These are phyloP conservation scores for Pestalotiopsis sp. DNA, from an alignment of 2,329 filamentous ascomycete species.

Conservation along the genomic window DNA sequence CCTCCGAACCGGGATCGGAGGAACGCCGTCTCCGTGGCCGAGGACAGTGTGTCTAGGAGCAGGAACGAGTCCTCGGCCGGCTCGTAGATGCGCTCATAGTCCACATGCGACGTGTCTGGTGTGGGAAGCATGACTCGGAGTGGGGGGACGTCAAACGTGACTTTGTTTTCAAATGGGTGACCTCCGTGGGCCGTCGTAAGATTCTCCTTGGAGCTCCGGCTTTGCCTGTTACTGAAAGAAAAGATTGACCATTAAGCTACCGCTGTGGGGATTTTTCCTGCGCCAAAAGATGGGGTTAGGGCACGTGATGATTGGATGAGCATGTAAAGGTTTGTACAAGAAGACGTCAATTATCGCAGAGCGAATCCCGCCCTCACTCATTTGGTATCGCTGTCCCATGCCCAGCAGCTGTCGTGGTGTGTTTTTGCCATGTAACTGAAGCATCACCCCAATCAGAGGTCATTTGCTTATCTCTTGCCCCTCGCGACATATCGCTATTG, in stretches of 20 bases:
- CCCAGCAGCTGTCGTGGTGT: neutral
- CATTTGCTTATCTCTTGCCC: too few species aligned
- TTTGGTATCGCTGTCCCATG: neutral
- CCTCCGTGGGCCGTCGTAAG: neutral
- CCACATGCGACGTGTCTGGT: conserved; percentile 88
- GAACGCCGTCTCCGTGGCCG: conserved; percentile 65
- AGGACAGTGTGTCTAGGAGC: conserved; percentile 86
- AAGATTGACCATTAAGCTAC: neutral
- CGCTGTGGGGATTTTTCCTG: neutral
- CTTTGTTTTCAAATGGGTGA: neutral
- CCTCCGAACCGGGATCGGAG: conserved; percentile 61
- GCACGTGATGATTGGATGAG: conserved; percentile 2
- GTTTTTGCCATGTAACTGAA: neutral
- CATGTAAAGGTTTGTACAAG: neutral
- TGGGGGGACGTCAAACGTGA: neutral
- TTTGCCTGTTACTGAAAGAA: neutral
- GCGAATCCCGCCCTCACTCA: neutral
- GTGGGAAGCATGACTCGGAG: conserved; percentile 79
- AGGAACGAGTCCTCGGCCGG: conserved; percentile 96
- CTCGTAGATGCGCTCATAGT: conserved; percentile 87
- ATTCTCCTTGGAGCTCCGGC: neutral
- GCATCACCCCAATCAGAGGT: too few species aligned
- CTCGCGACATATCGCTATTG: too few species aligned
- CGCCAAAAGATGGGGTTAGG: neutral
- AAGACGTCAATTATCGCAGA: neutral